phyloP scores from a whole-genome alignment of 345 rosid species.

The Aurinia saxatilis region DNA sequence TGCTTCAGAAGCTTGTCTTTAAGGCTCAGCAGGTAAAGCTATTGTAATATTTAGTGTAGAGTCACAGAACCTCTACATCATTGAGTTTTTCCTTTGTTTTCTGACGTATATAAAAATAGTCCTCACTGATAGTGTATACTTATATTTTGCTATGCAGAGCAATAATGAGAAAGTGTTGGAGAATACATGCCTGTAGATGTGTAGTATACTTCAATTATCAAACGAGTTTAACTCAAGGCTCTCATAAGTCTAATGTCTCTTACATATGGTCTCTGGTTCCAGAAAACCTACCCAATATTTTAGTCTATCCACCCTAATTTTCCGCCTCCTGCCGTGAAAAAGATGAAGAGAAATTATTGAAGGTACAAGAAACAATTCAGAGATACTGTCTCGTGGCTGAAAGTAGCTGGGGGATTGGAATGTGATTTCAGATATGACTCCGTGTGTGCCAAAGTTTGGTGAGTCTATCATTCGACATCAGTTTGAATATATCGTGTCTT shows the following conservation, averaged over 20 bases:
- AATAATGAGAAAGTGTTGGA: constrained; percentile 94
- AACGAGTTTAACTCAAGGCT: constrained; percentile 37
- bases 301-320: background rate
- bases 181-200: constrained; percentile 96
- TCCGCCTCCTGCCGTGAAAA: constrained; percentile 1
- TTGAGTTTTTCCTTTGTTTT: background rate
- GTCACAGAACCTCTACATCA: background rate
- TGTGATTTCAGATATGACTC: constrained; percentile 4
- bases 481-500: background rate
- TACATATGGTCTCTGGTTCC: constrained; percentile 5
- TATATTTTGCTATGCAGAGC: constrained; percentile 47
- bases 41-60: background rate
- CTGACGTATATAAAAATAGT: background rate
- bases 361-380: constrained; percentile 1
- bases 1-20: constrained; percentile 90
- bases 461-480: constrained; percentile 13
- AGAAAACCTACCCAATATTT: background rate
- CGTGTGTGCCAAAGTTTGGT: constrained; percentile 6
- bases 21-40: constrained; percentile 89
- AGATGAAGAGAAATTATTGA: constrained; percentile 2
- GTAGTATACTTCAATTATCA: constrained; percentile 88
- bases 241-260: constrained; percentile 14
- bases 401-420: constrained; percentile 9
- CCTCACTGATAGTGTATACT: background rate
- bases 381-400: constrained; percentile 13